Percentiles rank a stretch among this genome's conserved stretches.
Conservation (phyloP, 768 basidiomycete species). For the Holtermannia corniformis region DNA sequence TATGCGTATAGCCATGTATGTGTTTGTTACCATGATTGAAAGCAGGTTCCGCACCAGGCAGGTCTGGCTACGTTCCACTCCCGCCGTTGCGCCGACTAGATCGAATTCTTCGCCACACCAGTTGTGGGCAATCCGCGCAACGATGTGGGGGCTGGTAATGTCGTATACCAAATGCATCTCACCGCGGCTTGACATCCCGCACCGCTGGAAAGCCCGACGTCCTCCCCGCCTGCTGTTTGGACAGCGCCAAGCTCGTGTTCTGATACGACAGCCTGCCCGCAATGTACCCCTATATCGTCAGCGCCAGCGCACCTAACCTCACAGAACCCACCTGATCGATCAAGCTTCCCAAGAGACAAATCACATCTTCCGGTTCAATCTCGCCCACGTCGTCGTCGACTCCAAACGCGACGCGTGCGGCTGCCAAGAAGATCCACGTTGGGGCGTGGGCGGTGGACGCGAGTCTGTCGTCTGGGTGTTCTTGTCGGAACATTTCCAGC, state of each 20-base stretch:
- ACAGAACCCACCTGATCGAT: conserved; percentile 30
- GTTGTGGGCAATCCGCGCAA: too few relatives aligned
- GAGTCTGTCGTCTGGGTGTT: conserved; percentile 3
- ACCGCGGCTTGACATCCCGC: not conserved
- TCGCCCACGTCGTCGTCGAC: conserved; percentile 12
- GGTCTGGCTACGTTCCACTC: too few relatives aligned
- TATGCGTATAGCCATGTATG: too few relatives aligned
- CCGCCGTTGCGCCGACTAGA: too few relatives aligned
- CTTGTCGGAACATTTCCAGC: not conserved
- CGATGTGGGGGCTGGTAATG: too few relatives aligned
- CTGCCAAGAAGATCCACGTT: conserved; percentile 21
- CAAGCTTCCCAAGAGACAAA: conserved; percentile 30
- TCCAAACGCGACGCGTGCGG: conserved; percentile 12
- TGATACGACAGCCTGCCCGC: not conserved
- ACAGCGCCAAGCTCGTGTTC: not conserved
- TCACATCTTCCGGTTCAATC: conserved; percentile 35
- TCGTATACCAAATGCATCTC: too few relatives aligned
- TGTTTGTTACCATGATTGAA: too few relatives aligned
- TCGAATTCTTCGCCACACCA: too few relatives aligned
- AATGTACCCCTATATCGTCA: not conserved
- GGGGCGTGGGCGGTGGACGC: conserved; percentile 12
- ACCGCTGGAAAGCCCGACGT: not conserved
- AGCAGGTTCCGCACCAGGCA: too few relatives aligned
- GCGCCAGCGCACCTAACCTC: not conserved
- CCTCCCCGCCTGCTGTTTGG: not conserved